Evolutionary conservation across 352 stramenopile genomes (phyloP).

Genomic region (Phytophthora melonis): DNA sequence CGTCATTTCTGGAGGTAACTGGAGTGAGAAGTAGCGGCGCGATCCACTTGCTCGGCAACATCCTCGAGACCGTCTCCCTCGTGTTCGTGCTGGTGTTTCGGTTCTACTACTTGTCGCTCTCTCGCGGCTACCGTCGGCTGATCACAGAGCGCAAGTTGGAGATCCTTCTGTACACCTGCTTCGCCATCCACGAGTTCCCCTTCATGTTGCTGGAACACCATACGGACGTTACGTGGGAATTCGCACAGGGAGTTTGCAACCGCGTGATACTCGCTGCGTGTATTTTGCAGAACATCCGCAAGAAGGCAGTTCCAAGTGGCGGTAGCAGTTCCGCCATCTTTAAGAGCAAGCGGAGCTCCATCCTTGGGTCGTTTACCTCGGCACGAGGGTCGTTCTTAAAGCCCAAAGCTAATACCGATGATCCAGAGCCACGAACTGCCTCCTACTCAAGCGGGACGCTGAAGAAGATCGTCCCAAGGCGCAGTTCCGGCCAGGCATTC

Average conservation of each 20-base stretch:
- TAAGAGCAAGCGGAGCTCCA: constrained; percentile 16
- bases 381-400: neutral
- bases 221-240: constrained; percentile 33
- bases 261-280: constrained; percentile 24
- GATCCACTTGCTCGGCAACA: constrained; percentile 21
- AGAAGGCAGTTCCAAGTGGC: constrained; percentile 1
- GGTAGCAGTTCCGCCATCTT: neutral
- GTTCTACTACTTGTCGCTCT: constrained; percentile 40
- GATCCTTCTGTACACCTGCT: constrained; percentile 15
- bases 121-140: constrained; percentile 18
- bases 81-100: constrained; percentile 40
- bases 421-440: neutral
- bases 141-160: constrained; percentile 25
- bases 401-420: neutral
- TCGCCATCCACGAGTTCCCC: constrained; percentile 30
- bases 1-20: constrained; percentile 1
- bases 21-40: neutral
- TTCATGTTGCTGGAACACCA: constrained; percentile 16
- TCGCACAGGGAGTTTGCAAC: constrained; percentile 21
- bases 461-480: neutral
- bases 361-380: neutral
- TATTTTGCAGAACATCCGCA: constrained; percentile 25
- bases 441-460: neutral
- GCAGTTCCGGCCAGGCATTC: neutral
- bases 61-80: constrained; percentile 28